Evolutionary conservation across 148 eudicot species (phyloP).

Genomic region (Persicaria tinctoria): DNA sequence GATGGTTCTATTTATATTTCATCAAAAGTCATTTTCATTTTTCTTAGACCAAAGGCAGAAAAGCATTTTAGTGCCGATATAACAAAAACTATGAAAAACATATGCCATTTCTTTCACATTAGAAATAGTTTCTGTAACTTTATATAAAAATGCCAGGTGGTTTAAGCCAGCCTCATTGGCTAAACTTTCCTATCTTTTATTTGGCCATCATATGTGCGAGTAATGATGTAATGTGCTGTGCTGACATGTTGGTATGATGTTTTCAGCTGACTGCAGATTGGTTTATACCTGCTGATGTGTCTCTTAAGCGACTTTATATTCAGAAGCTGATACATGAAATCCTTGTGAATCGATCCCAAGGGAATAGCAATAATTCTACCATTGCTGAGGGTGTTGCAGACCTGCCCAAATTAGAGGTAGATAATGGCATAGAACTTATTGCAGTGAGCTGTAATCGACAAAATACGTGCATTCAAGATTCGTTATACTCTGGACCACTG

Average conservation of each 20-base stretch:
- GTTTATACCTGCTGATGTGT: constrained; percentile 77
- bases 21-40: neutral
- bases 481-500: constrained; percentile 29
- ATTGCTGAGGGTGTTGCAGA: constrained; percentile 14
- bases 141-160: neutral
- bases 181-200: neutral
- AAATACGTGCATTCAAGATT: constrained; percentile 28
- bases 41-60: neutral
- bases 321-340: constrained; percentile 62
- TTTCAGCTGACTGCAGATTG: constrained; percentile 73
- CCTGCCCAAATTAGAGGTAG: constrained; percentile 14
- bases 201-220: neutral
- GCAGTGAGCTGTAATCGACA: constrained; percentile 34
- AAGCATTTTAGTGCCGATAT: neutral
- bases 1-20: neutral
- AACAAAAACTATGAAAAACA: neutral
- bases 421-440: constrained; percentile 31
- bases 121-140: neutral
- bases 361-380: constrained; percentile 28
- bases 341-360: constrained; percentile 35
- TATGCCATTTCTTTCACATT: neutral
- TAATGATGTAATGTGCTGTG: neutral
- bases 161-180: neutral
- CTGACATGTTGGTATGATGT: neutral
- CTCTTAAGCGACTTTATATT: constrained; percentile 65